Evolutionary conservation across 2,329 filamentous ascomycete species (phyloP), one percentile per base, ranked within the genome.

Genomic region (Acephala macrosclerotiorum): DNA sequence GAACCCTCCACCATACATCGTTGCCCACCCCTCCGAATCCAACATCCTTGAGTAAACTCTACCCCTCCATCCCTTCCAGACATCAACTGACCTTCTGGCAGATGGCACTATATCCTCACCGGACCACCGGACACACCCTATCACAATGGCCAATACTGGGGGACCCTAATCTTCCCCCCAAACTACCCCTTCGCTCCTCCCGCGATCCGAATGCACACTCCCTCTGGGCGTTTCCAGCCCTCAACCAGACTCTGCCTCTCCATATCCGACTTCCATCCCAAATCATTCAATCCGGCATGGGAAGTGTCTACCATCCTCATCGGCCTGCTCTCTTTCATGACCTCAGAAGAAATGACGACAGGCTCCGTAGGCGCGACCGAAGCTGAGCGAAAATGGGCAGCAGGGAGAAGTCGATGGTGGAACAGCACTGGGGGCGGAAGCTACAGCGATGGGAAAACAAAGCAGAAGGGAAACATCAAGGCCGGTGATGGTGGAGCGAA

Each of bases 141-240:
- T 78, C 89, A 96, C 74, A 89, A 90, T 76, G 96, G 96, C 55
- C 96, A 99, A 79, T 99, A 98, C 83, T 99, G 96, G 96, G 96
- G 96, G 57, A 97, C 95, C 1, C 85, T 99, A 59, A 90, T 96
- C 71, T 99, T 99, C 79, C 96, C 96, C 18, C 88, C 94, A 9
- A 94, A 97, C 83, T 99, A 99, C 78, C 96, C 96, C 29, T 99
- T 97, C 80, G 95, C 94, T 14, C 96, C 96, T 36, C 96, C 96
- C 4, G 94, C 96, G 1, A 99, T 99, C 79, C 93, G 95, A 76
- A 99, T 99, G 96, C 96, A 98, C 83, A 99, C 96, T 0, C 96
- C 96, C 1, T 95, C 91, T 14, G 96, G 96, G 66, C 92, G 96
- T 76, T 99, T 99, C 81, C 93, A 97, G 78, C 93, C 94, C 1